Percentiles rank a stretch among this genome's conserved stretches.
These are phyloP conservation scores for Cystobasidium slooffiae DNA, from an alignment of 1,284 basidiomycete species.

Conservation along the genomic window DNA sequence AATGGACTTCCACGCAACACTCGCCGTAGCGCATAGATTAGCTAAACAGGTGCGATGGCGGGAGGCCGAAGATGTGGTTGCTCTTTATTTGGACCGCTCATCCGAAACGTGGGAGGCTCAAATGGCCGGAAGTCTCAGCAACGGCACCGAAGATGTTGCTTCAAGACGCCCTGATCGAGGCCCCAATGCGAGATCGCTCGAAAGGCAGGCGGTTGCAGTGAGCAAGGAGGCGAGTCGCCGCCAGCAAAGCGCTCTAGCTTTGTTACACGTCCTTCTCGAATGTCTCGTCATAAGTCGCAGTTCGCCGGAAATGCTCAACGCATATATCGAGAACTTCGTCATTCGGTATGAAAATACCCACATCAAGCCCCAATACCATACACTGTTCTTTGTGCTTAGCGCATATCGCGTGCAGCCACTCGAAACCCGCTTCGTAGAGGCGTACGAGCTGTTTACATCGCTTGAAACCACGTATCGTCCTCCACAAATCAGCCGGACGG, in stretches of 20 bases:
- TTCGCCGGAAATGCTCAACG: slow-evolving; percentile 8
- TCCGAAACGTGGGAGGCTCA: neutral
- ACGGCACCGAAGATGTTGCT: too few species aligned
- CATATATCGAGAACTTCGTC: slow-evolving; percentile 27
- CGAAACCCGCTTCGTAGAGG: neutral
- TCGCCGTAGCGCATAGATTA: slow-evolving; percentile 31
- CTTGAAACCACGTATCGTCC: slow-evolving; percentile 8
- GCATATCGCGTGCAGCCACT: slow-evolving; percentile 19
- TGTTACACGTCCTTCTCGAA: slow-evolving; percentile 35
- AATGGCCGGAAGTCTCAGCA: neutral
- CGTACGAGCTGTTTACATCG: slow-evolving; percentile 1
- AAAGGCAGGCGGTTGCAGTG: too few species aligned
- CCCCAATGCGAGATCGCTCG: too few species aligned
- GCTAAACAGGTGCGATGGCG: slow-evolving; percentile 36
- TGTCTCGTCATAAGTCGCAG: slow-evolving; percentile 30
- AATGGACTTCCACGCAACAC: slow-evolving; percentile 32
- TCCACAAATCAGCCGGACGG: neutral
- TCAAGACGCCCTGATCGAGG: too few species aligned
- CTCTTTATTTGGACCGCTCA: slow-evolving; percentile 23
- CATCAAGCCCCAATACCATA: slow-evolving; percentile 18
- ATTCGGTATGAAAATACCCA: slow-evolving; percentile 4
- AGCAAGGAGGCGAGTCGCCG: neutral
- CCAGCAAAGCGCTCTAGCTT: slow-evolving; percentile 1
- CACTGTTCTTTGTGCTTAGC: slow-evolving; percentile 36
- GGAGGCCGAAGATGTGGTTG: slow-evolving; percentile 39